Evolutionary conservation across 495 filamentous ascomycete genomes (phyloP).

Genomic region (Pyrenula aspistea): DNA sequence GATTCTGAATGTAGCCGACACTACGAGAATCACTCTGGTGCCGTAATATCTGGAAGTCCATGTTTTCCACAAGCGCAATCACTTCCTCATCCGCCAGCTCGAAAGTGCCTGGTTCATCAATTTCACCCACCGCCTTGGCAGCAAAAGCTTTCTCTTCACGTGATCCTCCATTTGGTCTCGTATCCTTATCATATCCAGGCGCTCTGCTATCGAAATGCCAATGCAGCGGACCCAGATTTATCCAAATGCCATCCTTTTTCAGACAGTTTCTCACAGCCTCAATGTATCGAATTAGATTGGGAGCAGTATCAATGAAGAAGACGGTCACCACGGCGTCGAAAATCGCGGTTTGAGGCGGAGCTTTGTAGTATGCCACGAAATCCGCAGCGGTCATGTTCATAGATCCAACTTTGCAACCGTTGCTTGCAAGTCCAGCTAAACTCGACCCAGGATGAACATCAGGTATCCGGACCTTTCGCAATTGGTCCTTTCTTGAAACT

Average conservation of each 20-base stretch:
- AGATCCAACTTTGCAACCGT: constrained; percentile 13
- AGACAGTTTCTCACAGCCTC: constrained; percentile 70
- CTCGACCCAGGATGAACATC: constrained; percentile 59
- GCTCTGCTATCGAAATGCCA: constrained; percentile 64
- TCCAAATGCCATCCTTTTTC: constrained; percentile 65
- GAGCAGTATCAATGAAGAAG: constrained; percentile 95
- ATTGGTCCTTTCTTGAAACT: constrained; percentile 52
- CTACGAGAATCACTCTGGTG: constrained; percentile 26
- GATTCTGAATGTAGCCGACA: constrained; percentile 76
- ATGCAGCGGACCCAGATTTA: constrained; percentile 80
- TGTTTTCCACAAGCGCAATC: constrained; percentile 53
- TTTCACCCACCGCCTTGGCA: constrained; percentile 22
- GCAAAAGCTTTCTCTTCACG: constrained; percentile 5
- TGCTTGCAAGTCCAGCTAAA: constrained; percentile 26
- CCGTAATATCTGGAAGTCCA: constrained; percentile 66
- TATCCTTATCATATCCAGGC: constrained; percentile 28
- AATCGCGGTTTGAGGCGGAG: constrained; percentile 37
- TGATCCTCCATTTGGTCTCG: constrained; percentile 4
- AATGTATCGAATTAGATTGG: constrained; percentile 80
- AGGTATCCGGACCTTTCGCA: constrained; percentile 57
- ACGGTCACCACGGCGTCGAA: constrained; percentile 82
- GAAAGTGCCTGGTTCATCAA: constrained; percentile 72
- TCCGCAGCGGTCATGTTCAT: constrained; percentile 86
- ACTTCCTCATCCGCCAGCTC: constrained; percentile 87
- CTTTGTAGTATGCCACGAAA: constrained; percentile 64